These are phyloP conservation scores for Trypanosoma rangeli DNA, from an alignment of 208 protist genomes.

Conservation along the genomic window DNA sequence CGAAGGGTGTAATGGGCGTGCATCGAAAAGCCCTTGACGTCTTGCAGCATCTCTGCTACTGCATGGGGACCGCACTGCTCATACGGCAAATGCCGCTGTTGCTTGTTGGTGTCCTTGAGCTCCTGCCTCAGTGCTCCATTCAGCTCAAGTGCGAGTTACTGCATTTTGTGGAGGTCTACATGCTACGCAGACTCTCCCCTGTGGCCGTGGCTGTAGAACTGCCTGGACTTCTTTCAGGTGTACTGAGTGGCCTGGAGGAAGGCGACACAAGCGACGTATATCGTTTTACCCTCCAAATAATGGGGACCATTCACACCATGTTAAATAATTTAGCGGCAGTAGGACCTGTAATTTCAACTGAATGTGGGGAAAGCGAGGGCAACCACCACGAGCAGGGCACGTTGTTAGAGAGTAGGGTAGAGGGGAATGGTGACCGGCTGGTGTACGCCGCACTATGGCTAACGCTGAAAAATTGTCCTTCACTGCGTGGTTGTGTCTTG, in stretches of 20 bases:
- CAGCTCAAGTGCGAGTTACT: constrained; percentile 42
- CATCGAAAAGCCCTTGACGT: constrained; percentile 72
- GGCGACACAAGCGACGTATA: constrained; percentile 51
- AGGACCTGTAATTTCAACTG: neutral
- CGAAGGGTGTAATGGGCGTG: constrained; percentile 56
- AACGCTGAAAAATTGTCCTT: constrained; percentile 29
- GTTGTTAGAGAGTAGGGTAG: neutral
- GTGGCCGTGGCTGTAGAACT: constrained; percentile 27
- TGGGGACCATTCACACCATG: constrained; percentile 22
- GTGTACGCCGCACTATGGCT: constrained; percentile 28
- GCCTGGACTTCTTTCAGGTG: constrained; percentile 40
- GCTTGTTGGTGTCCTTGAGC: constrained; percentile 34
- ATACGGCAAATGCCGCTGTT: constrained; percentile 32
- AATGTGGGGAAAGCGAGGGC: neutral
- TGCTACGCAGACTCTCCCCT: constrained; percentile 34
- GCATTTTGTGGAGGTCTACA: constrained; percentile 30
- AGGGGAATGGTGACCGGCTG: constrained; percentile 2
- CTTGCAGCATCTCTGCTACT: constrained; percentile 19
- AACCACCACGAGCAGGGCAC: neutral
- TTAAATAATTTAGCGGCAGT: neutral
- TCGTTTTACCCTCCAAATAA: constrained; percentile 38
- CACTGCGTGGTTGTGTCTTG: constrained; percentile 27
- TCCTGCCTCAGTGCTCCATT: constrained; percentile 36
- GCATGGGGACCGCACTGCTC: constrained; percentile 2
- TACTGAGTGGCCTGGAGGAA: constrained; percentile 62